Evolutionary conservation across 305 asterid genomes (phyloP), one percentile per base, ranked within the genome.

Genomic region (Fraxinus sp.): DNA sequence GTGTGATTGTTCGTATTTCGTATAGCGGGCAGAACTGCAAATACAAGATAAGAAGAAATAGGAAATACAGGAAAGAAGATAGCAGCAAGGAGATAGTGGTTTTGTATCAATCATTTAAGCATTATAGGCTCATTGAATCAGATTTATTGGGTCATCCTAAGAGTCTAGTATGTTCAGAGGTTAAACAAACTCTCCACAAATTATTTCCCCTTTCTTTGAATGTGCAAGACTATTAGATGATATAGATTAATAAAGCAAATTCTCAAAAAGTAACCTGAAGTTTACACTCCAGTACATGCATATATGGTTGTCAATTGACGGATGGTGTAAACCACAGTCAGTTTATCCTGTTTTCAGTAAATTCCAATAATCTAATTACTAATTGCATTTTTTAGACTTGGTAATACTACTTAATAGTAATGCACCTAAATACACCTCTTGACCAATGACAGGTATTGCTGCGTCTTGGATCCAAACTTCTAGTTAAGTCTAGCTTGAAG

Each of bases 11-110:
- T 93, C 59, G 88, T 75, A 86, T 75, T 92, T 66, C 93, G 93
- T 41, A 88, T 59, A 20, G 92, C 87, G 0, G 97, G 98, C 84
- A 96, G 87, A 84, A 92, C 99, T 96, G 91, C 24, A 71, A 18
- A 75, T 18, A 78, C 80, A 88, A 77, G 77, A 85, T 22, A 81
- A 83, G 32, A 75, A 85, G 70, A 78, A 22, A 24, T 32, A 85
- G 81, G 49, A 81, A 73, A 52, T 32, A 22, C 9, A 57, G 26
- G 43, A 28, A 72, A 41, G 13, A 84, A 78, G 26, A 76, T 1
- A 41, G 41, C 7, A 28, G 62, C 22, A 85, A 13, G 18, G 4
- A 75, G 32, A 46, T 16, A 57, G 43, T 75, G 52, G 70, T 35
- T 30, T 70, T 26, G 76, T 49, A 8, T 13, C 77, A 64, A 75